Percentiles rank a stretch among this genome's conserved stretches.
phyloP scores from a whole-genome alignment of 2,329 filamentous ascomycete genomes.

The Aspergillus latus region DNA sequence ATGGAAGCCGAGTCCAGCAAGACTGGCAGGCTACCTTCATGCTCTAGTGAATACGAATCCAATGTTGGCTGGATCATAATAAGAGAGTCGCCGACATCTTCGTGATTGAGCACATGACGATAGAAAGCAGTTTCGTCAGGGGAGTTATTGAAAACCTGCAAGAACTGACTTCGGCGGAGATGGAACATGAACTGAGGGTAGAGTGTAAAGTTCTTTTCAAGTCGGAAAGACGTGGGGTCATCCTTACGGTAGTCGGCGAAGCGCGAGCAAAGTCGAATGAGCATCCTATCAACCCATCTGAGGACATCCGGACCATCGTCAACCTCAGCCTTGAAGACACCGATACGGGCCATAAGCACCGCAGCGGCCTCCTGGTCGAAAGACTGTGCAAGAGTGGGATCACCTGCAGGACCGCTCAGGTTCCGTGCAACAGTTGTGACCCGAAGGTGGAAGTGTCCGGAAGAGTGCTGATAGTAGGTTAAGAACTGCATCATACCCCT shows the following conservation, averaged over 20 bases:
- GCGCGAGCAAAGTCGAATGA: constrained; percentile 91
- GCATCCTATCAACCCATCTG: constrained; percentile 97
- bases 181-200: constrained; percentile 99
- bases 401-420: constrained; percentile 87
- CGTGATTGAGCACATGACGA: constrained; percentile 92
- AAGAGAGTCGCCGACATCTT: constrained; percentile 93
- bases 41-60: constrained; percentile 95
- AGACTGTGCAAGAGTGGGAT: constrained; percentile 91
- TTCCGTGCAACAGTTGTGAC: constrained; percentile 92
- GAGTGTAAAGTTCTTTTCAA: constrained; percentile 98
- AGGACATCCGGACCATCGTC: constrained; percentile 98
- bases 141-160: constrained; percentile 99
- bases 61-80: constrained; percentile 99
- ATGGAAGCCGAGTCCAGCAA: constrained; percentile 95
- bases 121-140: constrained; percentile 99
- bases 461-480: constrained; percentile 97
- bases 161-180: constrained; percentile 90
- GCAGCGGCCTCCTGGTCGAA: constrained; percentile 98
- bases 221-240: constrained; percentile 90
- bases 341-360: constrained; percentile 98
- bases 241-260: constrained; percentile 99
- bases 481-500: constrained; percentile 97
- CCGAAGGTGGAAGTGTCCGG: constrained; percentile 90
- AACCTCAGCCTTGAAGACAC: constrained; percentile 97
- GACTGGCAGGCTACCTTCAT: constrained; percentile 90